Percentiles rank a stretch among this genome's conserved stretches.
Evolutionary conservation across 495 filamentous ascomycete species (phyloP).

Genomic region (Alectoria sarmentosa): DNA sequence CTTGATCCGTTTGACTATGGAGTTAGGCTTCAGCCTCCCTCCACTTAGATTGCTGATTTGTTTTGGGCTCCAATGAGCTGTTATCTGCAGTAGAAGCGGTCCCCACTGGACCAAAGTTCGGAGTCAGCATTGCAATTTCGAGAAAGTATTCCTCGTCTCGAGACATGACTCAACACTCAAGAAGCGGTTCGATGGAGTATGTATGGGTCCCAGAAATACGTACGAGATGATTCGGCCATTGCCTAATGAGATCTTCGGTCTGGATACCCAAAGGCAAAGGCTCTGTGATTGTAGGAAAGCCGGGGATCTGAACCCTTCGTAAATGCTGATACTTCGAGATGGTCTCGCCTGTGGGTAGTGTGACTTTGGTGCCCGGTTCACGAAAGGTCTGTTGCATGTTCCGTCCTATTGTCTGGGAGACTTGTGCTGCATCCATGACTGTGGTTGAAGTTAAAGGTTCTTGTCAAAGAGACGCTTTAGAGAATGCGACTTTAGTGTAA

Average conservation of each 20-base stretch:
- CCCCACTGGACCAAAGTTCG: slow-evolving; percentile 2
- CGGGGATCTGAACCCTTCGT: neutral
- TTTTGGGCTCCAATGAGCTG: slow-evolving; percentile 6
- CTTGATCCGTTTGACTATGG: slow-evolving; percentile 13
- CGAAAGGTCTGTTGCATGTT: neutral
- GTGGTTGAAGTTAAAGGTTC: neutral
- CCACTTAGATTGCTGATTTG: slow-evolving; percentile 1
- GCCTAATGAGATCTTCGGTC: slow-evolving; percentile 15
- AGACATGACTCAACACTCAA: neutral
- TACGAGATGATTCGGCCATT: slow-evolving; percentile 14
- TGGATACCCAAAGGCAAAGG: slow-evolving; percentile 27
- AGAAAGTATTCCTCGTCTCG: neutral
- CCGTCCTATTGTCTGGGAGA: neutral
- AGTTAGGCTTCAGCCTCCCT: slow-evolving; percentile 4
- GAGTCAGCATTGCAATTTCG: neutral
- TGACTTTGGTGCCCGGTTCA: neutral
- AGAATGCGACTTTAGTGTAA: neutral
- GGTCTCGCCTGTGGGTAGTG: neutral
- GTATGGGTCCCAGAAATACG: neutral
- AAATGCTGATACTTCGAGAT: neutral
- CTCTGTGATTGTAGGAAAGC: slow-evolving; percentile 35
- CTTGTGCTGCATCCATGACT: neutral
- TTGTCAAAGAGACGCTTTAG: neutral
- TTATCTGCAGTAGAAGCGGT: slow-evolving; percentile 8
- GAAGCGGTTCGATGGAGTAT: neutral